Evolutionary conservation across 257 asterid species (phyloP).

Genomic region (Solanum arcanum): DNA sequence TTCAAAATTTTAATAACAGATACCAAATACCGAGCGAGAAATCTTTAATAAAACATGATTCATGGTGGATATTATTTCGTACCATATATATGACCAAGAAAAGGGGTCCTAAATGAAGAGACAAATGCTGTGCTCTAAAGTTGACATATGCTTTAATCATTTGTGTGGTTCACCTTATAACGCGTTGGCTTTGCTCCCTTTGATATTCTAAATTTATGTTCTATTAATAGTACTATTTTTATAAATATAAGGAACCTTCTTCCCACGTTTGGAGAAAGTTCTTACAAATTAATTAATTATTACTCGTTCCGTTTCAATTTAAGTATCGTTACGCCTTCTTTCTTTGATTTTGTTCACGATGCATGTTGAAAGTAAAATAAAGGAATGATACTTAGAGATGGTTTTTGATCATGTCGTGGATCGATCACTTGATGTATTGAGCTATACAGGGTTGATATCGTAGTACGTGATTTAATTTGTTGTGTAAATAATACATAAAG

Average conservation of each 20-base stretch:
- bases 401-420: background rate
- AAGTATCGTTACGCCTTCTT: background rate
- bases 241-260: background rate
- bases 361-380: background rate
- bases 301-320: background rate
- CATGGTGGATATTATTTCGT: background rate
- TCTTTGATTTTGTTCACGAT: background rate
- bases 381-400: background rate
- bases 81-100: background rate
- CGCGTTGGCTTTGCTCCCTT: background rate
- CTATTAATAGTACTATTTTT: background rate
- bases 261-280: background rate
- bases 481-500: too few species aligned
- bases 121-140: background rate
- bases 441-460: too few species aligned
- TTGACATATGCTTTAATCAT: background rate
- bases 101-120: background rate
- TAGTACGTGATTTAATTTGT: too few species aligned
- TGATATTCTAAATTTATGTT: background rate
- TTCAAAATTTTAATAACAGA: accelerated
- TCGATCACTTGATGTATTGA: background rate
- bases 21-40: accelerated
- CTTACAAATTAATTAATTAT: background rate
- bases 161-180: background rate
- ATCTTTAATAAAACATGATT: background rate